Conservation (phyloP, 176 grass and related monocot species). For the Alopecurus myosuroides region DNA sequence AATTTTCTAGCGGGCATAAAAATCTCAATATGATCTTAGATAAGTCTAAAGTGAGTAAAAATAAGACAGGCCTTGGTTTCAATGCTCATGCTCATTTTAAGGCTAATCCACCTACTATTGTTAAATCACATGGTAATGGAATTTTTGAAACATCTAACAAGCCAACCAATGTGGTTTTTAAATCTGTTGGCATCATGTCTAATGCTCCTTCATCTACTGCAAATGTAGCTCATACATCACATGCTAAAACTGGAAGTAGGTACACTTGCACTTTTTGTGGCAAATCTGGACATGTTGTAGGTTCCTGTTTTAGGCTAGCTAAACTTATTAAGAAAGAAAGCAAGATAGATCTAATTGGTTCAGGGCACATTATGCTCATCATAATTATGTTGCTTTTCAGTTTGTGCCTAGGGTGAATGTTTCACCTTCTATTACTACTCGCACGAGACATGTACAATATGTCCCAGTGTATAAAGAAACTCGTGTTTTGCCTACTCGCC, state of each 20-base stretch:
- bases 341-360: not conserved
- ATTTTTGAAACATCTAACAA: not conserved
- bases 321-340: not conserved
- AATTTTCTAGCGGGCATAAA: not conserved
- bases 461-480: not conserved
- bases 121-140: not conserved
- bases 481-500: not conserved
- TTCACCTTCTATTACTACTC: not conserved
- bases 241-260: not conserved
- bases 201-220: not conserved
- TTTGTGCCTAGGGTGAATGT: not conserved
- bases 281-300: not conserved
- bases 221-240: not conserved
- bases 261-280: not conserved
- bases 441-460: not conserved
- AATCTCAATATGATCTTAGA: not conserved
- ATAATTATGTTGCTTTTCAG: not conserved
- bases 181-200: not conserved
- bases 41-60: not conserved
- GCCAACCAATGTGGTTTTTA: not conserved
- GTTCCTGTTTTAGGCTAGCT: not conserved
- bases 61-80: not conserved
- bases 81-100: not conserved
- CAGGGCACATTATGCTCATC: not conserved
- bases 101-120: not conserved